Percentiles rank a stretch among this genome's conserved stretches.
These are phyloP conservation scores for Combretum micranthum DNA, from an alignment of 345 rosid species.

Conservation along the genomic window DNA sequence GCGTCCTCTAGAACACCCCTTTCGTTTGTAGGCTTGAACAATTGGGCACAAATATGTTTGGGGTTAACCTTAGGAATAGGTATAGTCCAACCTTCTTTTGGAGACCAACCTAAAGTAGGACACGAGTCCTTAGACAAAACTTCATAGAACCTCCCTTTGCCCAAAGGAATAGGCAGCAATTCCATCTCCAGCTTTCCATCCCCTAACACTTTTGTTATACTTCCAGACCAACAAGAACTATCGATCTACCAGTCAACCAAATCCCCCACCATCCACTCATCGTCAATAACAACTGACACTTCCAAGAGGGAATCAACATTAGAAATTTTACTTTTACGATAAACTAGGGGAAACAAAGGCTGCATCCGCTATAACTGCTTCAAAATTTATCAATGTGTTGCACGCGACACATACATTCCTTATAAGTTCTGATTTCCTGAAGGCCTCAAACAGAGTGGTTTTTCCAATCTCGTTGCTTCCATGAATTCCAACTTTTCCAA, in stretches of 20 bases:
- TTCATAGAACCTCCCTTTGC: conserved; percentile 45
- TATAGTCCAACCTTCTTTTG: conserved; percentile 39
- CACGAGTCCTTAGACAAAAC: conserved; percentile 38
- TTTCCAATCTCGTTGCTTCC: too few relatives aligned
- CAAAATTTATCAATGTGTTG: too few relatives aligned
- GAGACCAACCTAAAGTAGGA: conserved; percentile 61
- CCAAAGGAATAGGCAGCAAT: conserved; percentile 43
- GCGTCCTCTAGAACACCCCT: conserved; percentile 15
- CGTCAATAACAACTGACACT: conserved; percentile 30
- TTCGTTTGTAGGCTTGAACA: conserved; percentile 28
- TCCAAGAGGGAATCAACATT: conserved; percentile 22
- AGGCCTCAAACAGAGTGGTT: too few relatives aligned
- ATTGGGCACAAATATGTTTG: conserved; percentile 21
- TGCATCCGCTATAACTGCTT: too few relatives aligned
- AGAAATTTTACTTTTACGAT: conserved; percentile 27
- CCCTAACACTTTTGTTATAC: conserved; percentile 24
- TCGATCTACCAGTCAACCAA: conserved; percentile 65
- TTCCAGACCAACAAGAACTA: conserved; percentile 57
- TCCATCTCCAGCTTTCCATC: conserved; percentile 37
- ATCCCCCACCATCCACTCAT: conserved; percentile 55
- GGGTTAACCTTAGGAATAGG: conserved; percentile 13
- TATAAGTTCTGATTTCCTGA: too few relatives aligned
- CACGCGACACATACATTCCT: too few relatives aligned
- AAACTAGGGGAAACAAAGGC: conserved; percentile 45
- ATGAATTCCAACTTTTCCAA: too few relatives aligned